These are phyloP conservation scores for Quercus gilva DNA, from an alignment of 306 rosid genomes.

Conservation along the genomic window DNA sequence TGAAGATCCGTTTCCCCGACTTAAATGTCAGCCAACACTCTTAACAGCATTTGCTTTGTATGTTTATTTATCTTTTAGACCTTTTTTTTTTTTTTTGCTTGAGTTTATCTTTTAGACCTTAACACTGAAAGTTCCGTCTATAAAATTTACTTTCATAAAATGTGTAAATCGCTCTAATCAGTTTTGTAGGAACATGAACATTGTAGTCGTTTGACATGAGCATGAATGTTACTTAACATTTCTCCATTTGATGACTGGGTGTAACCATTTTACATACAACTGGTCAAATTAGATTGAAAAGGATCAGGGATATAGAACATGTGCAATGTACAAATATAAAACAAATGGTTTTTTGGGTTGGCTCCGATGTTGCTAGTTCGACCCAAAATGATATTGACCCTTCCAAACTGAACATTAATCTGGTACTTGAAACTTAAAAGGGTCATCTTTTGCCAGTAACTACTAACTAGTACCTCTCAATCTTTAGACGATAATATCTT, in stretches of 20 bases:
- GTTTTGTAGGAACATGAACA: not conserved
- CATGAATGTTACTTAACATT: not conserved
- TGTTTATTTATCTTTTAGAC: no score
- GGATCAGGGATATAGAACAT: not conserved
- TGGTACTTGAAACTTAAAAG: no score
- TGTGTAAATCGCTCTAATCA: not conserved
- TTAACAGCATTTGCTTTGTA: not conserved
- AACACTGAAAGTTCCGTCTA: not conserved
- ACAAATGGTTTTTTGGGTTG: no score
- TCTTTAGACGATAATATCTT: no score
- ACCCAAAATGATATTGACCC: no score
- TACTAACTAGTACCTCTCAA: no score
- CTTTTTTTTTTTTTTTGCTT: no score
- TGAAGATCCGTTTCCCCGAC: conserved; percentile 12
- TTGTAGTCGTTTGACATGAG: not conserved
- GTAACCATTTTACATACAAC: not conserved
- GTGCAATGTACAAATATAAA: not conserved
- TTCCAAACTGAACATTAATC: no score
- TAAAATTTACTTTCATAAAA: not conserved
- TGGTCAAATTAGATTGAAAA: not conserved
- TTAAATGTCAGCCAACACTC: not conserved
- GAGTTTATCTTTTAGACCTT: not conserved
- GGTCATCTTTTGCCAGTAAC: no score
- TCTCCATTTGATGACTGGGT: not conserved
- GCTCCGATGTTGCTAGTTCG: no score